A percentile compares a stretch with the other conserved stretches of the same genome.
Conservation (phyloP, 2,329 filamentous ascomycete species). For the Verticillium klebahnii region DNA sequence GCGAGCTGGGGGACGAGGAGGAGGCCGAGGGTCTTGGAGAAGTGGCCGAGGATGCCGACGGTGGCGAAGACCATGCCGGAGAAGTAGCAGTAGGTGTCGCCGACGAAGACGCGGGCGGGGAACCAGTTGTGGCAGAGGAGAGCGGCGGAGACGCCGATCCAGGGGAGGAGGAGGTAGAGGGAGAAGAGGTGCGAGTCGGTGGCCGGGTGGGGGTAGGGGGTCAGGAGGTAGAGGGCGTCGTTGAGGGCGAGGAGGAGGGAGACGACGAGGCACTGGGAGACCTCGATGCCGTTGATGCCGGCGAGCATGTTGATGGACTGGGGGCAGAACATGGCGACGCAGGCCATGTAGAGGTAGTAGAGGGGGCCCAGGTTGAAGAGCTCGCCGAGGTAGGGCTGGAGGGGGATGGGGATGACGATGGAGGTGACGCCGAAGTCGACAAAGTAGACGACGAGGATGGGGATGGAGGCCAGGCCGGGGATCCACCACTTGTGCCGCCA, state of each 20-base stretch:
- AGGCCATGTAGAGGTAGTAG: conserved; percentile 97
- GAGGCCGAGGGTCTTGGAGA: conserved; percentile 92
- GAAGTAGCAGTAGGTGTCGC: conserved; percentile 99
- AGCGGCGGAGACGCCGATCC: conserved; percentile 86
- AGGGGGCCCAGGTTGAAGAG: conserved; percentile 76
- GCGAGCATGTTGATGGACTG: conserved; percentile 99
- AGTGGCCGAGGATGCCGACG: conserved; percentile 93
- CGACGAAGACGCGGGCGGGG: conserved; percentile 90
- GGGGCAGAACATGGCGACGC: conserved; percentile 93
- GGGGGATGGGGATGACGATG: conserved; percentile 81
- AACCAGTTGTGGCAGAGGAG: conserved; percentile 93
- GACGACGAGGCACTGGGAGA: conserved; percentile 88
- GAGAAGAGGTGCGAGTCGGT: conserved; percentile 96
- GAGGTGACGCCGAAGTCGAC: conserved; percentile 97
- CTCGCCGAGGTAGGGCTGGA: conserved; percentile 79
- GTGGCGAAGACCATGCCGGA: conserved; percentile 98
- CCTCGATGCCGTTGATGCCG: conserved; percentile 97
- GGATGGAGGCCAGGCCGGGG: conserved; percentile 87
- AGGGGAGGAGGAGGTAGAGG: conserved; percentile 88
- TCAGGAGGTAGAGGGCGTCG: conserved; percentile 81
- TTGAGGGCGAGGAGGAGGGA: conserved; percentile 80
- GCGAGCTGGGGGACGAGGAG: conserved; percentile 90
- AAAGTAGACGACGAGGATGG: conserved; percentile 94
- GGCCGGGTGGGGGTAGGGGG: conserved; percentile 83
- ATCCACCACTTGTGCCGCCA: conserved; percentile 99